Percentiles rank a stretch among this genome's conserved stretches.
Conservation (phyloP, 345 rosid genomes). For the Murraya paniculata region DNA sequence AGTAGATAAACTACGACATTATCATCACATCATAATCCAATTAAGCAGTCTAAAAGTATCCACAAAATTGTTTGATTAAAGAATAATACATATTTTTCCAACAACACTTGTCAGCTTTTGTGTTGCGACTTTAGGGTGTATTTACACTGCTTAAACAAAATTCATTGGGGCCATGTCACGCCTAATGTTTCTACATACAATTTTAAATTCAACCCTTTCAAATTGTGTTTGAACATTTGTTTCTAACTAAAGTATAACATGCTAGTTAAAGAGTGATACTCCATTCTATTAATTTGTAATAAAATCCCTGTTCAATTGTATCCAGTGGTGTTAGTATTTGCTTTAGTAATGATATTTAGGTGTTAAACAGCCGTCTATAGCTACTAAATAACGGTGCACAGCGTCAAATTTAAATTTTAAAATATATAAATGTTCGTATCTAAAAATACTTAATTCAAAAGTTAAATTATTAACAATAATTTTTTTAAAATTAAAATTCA, state of each 20-base stretch:
- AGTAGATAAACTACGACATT: not conserved
- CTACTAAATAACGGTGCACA: too few relatives aligned
- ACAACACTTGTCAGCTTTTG: slow-evolving; percentile 5
- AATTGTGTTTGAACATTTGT: not conserved
- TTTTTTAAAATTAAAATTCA: too few relatives aligned
- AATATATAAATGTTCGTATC: too few relatives aligned
- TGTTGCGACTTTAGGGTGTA: slow-evolving; percentile 11
- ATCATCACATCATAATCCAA: slow-evolving; percentile 5
- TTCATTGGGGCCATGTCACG: slow-evolving; percentile 11
- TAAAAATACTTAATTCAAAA: too few relatives aligned
- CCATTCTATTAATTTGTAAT: not conserved
- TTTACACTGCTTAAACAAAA: not conserved
- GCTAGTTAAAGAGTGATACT: not conserved
- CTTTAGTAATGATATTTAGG: too few relatives aligned
- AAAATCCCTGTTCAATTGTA: too few relatives aligned
- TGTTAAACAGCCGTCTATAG: too few relatives aligned
- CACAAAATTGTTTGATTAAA: not conserved
- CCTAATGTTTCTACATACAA: not conserved
- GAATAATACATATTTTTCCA: not conserved
- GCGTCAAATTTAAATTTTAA: too few relatives aligned
- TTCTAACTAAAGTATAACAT: not conserved
- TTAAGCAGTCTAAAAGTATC: not conserved
- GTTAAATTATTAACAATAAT: too few relatives aligned
- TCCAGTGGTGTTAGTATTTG: not conserved
- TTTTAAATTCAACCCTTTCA: not conserved